Conservation (phyloP, 495 filamentous ascomycete species). For the Aspergillus coremiiformis region DNA sequence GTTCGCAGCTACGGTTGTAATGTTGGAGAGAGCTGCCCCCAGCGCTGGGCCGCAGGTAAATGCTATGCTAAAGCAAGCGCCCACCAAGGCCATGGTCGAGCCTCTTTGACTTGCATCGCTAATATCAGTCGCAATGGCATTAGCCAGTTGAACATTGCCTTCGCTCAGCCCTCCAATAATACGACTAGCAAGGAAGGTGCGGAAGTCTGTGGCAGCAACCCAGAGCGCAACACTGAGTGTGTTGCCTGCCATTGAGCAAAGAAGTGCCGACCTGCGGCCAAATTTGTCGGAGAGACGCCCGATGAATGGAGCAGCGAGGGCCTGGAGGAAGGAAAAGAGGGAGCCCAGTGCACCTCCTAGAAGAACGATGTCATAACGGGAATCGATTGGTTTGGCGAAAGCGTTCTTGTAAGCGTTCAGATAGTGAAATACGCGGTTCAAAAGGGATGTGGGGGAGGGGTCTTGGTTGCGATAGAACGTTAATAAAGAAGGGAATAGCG, state of each 20-base stretch:
- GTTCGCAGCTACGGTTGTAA: constrained; percentile 73
- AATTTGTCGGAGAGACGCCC: constrained; percentile 81
- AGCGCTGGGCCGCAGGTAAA: constrained; percentile 94
- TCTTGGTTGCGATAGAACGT: constrained; percentile 80
- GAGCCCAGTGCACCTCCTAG: constrained; percentile 91
- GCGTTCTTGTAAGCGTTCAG: constrained; percentile 93
- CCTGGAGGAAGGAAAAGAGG: constrained; percentile 88
- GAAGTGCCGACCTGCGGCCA: constrained; percentile 80
- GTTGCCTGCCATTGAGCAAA: constrained; percentile 93
- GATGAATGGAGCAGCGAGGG: constrained; percentile 86
- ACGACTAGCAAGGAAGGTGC: constrained; percentile 86
- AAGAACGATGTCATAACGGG: constrained; percentile 93
- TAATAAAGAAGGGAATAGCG: constrained; percentile 87
- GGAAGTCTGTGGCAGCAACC: constrained; percentile 88
- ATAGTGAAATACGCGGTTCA: constrained; percentile 70
- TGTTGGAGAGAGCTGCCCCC: constrained; percentile 71
- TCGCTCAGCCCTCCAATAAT: constrained; percentile 91
- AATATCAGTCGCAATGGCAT: constrained; percentile 94
- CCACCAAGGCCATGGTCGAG: constrained; percentile 90
- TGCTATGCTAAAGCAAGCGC: constrained; percentile 92
- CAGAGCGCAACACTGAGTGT: constrained; percentile 87
- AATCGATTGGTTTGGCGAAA: constrained; percentile 89
- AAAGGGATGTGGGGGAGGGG: constrained; percentile 51
- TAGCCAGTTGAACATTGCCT: constrained; percentile 93
- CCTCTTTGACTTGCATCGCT: constrained; percentile 74